Percentiles rank a stretch among this genome's conserved stretches.
Conservation (phyloP, 768 basidiomycete genomes). For the Filobasidium floriforme region DNA sequence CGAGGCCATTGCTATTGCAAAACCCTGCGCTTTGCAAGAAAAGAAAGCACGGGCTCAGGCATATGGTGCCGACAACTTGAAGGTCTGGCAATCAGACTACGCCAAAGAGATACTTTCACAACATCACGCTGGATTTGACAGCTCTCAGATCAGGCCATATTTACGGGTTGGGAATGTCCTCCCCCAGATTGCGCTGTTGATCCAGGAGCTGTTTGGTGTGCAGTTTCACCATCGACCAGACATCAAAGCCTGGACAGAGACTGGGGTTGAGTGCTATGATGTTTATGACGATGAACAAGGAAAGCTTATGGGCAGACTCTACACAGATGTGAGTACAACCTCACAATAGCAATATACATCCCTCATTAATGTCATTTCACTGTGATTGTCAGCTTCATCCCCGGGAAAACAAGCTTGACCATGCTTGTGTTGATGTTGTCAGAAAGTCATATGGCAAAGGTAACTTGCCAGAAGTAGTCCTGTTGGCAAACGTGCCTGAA, state of each 20-base stretch:
- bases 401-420: conserved; percentile 1
- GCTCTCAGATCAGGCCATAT: neutral
- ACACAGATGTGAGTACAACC: neutral
- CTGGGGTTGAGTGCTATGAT: neutral
- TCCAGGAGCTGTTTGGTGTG: neutral
- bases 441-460: neutral
- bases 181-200: neutral
- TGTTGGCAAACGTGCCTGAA: neutral
- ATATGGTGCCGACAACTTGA: neutral
- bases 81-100: neutral
- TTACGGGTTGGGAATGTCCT: neutral
- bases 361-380: too few relatives aligned
- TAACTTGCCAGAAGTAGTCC: neutral
- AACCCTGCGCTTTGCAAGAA: neutral
- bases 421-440: neutral
- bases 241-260: neutral
- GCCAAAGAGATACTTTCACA: neutral
- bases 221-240: neutral
- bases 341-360: too few relatives aligned
- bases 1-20: neutral
- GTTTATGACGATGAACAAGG: neutral
- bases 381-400: neutral
- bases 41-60: neutral
- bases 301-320: neutral
- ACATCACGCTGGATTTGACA: neutral